Evolutionary conservation across 192 early-diverging fungal genomes (phyloP), one percentile per base, ranked within the genome.

Genomic region (Dimargaris verticillata): DNA sequence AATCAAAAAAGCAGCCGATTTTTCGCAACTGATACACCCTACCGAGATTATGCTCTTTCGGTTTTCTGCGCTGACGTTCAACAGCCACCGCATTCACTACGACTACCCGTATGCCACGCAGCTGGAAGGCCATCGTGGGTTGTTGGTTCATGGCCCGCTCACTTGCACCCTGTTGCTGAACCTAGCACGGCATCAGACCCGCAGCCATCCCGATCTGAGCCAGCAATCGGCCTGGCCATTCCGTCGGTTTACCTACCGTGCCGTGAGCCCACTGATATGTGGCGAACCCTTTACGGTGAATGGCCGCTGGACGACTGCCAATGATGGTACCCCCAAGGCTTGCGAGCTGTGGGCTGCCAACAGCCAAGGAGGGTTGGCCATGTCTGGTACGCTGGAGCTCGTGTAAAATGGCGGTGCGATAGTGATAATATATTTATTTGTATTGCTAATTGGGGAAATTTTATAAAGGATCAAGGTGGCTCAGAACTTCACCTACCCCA

Each of bases 11-110:
- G 33, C 60, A 42, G 78, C 86, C 1, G 89, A 87, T 26, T 85
- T 88, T 67, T 62, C 67, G 13, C 68, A 72, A 42, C 66, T 50
- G 0, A 55, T 88, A 46, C 67, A 61, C 5, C 88, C 89, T 18
- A 81, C 78, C 12, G 69, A 84, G 29, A 80, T 90, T 38, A 77
- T 81, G 20, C 68, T 91, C 33, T 95, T 95, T 69, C 72, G 88
- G 33, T 95, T 87, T 70, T 93, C 90, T 26, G 89, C 92, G 28
- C 61, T 93, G 69, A 88, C 87, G 4, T 95, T 88, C 75, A 95
- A 95, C 68, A 80, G 80, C 51, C 90, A 95, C 67, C 76, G 78
- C 28, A 91, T 95, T 51, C 92, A 95, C 64, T 95, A 87, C 70
- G 87, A 95, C 63, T 70, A 76, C 18, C 58, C 64, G 11, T 90